These are phyloP conservation scores for Colletotrichum lini DNA, from an alignment of 2,329 filamentous ascomycete genomes.

Conservation along the genomic window DNA sequence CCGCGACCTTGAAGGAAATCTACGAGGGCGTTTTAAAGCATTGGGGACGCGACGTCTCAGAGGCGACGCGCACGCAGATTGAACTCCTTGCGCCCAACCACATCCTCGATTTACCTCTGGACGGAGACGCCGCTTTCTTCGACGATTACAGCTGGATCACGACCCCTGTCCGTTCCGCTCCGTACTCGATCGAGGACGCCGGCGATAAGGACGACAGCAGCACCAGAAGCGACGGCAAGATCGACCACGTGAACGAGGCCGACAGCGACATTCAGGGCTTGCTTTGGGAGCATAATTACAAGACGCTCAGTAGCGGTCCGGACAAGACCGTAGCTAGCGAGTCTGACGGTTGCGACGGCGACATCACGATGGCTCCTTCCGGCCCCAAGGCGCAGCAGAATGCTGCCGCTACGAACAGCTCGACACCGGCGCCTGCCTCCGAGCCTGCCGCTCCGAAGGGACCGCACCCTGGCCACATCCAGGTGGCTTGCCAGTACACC, in stretches of 20 bases:
- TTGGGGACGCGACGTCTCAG: conserved; percentile 12
- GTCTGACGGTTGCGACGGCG: conserved; percentile 12
- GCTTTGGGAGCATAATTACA: background rate
- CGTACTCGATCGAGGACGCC: background rate
- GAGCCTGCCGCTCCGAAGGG: conserved; percentile 48
- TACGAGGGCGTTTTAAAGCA: conserved; percentile 18
- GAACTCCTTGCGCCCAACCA: background rate
- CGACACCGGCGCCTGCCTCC: background rate
- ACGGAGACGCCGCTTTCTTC: conserved; percentile 18
- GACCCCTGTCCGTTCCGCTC: background rate
- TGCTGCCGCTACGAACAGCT: conserved; percentile 28
- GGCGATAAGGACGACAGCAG: background rate
- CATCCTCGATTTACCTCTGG: conserved; percentile 27
- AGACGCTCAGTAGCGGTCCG: background rate
- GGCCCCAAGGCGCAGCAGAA: conserved; percentile 39
- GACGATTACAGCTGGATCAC: conserved; percentile 12
- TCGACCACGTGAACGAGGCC: background rate
- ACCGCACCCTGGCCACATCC: conserved; percentile 64
- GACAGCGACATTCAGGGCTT: background rate
- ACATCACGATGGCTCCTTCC: conserved; percentile 34
- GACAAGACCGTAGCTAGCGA: background rate
- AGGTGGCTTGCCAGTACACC: conserved; percentile 77
- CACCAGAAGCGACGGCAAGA: background rate
- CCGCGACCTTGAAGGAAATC: conserved; percentile 21
- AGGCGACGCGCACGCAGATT: conserved; percentile 21